Evolutionary conservation across 371 early-diverging fungal genomes (phyloP).

Genomic region (Actinomortierella wolfii): DNA sequence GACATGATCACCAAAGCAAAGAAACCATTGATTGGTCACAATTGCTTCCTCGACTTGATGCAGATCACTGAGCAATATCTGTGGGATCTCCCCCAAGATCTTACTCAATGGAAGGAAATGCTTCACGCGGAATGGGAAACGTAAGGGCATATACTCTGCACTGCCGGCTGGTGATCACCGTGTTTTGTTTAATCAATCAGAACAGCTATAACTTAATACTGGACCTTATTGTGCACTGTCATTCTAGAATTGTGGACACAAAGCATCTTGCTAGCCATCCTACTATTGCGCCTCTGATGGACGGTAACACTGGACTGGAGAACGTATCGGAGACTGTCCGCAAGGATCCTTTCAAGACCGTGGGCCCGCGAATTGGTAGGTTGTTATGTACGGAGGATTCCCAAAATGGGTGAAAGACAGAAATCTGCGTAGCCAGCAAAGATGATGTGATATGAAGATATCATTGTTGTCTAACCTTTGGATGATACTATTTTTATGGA

Average conservation of each 20-base stretch:
- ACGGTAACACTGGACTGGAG: constrained; percentile 36
- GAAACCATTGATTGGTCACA: constrained; percentile 76
- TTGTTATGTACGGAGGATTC: background rate
- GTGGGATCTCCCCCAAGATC: constrained; percentile 54
- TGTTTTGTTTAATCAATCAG: too few species aligned
- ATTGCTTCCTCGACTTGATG: constrained; percentile 70
- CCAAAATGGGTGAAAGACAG: too few species aligned
- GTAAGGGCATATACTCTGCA: constrained; percentile 39
- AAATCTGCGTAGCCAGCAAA: too few species aligned
- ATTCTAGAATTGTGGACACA: constrained; percentile 53
- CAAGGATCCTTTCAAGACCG: constrained; percentile 24
- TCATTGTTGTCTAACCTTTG: too few species aligned
- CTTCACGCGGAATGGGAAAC: constrained; percentile 46
- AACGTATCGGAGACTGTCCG: constrained; percentile 35
- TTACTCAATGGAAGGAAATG: constrained; percentile 57
- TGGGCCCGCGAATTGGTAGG: constrained; percentile 53
- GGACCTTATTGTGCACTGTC: background rate
- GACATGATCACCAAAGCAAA: constrained; percentile 59
- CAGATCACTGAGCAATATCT: constrained; percentile 65
- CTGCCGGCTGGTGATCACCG: too few species aligned
- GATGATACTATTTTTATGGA: background rate
- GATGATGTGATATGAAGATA: too few species aligned
- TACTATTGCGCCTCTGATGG: constrained; percentile 28
- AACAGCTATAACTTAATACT: too few species aligned
- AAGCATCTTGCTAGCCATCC: constrained; percentile 62